These are phyloP conservation scores for Geosmithia flava DNA, from an alignment of 2,329 filamentous ascomycete species.

Conservation along the genomic window DNA sequence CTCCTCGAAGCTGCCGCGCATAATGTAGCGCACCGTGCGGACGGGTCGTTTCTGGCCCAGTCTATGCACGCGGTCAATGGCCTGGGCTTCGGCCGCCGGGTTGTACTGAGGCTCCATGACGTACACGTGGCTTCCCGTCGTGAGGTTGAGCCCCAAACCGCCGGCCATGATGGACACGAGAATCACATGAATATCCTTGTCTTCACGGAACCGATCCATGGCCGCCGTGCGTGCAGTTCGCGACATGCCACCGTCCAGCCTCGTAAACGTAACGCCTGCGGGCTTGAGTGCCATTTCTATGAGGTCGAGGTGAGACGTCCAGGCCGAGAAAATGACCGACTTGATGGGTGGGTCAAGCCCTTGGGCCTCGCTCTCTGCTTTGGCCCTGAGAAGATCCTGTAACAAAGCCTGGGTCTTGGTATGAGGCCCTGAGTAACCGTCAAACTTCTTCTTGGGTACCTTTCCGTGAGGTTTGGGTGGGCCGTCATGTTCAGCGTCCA, in stretches of 20 bases:
- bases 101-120: slow-evolving; percentile 99
- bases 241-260: slow-evolving; percentile 86
- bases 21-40: slow-evolving; percentile 77
- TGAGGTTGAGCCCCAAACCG: slow-evolving; percentile 84
- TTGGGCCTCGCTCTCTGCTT: slow-evolving; percentile 46
- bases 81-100: slow-evolving; percentile 86
- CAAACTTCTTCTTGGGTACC: slow-evolving; percentile 39
- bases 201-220: slow-evolving; percentile 65
- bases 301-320: slow-evolving; percentile 88
- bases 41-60: slow-evolving; percentile 85
- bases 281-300: slow-evolving; percentile 70
- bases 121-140: slow-evolving; percentile 74
- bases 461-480: slow-evolving; percentile 23
- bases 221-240: slow-evolving; percentile 61
- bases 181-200: slow-evolving; percentile 62
- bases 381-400: slow-evolving; percentile 55
- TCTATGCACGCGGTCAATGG: slow-evolving; percentile 84
- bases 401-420: slow-evolving; percentile 83
- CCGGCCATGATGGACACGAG: slow-evolving; percentile 88
- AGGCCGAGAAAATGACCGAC: slow-evolving; percentile 90
- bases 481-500: slow-evolving; percentile 43
- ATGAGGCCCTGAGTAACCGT: slow-evolving; percentile 72
- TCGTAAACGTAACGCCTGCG: slow-evolving; percentile 54
- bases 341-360: slow-evolving; percentile 67
- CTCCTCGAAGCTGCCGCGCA: slow-evolving; percentile 84